Conservation (phyloP, 495 filamentous ascomycete genomes). For the Ramalina peruviana region DNA sequence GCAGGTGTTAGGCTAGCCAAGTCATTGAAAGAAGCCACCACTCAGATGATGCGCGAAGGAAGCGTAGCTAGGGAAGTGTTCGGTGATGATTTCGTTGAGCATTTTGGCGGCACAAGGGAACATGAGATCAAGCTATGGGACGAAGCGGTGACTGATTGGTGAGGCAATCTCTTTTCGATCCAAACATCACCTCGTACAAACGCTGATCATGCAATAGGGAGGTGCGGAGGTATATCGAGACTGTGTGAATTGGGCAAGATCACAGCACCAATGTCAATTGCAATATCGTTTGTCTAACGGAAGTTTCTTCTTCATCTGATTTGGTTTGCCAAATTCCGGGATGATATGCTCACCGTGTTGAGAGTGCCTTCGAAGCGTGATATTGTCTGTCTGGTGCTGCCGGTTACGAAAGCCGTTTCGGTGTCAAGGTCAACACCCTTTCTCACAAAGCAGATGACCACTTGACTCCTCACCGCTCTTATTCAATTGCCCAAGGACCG, state of each 20-base stretch:
- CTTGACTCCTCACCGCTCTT: too few species aligned
- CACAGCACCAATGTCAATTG: background rate
- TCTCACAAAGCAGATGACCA: too few species aligned
- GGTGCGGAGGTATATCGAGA: slow-evolving; percentile 60
- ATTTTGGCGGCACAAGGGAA: slow-evolving; percentile 83
- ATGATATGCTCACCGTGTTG: too few species aligned
- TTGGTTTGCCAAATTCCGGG: too few species aligned
- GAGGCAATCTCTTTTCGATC: slow-evolving; percentile 20
- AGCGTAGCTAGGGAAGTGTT: slow-evolving; percentile 86
- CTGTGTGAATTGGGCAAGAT: slow-evolving; percentile 30
- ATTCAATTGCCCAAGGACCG: too few species aligned
- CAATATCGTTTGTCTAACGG: background rate
- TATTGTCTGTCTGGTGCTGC: too few species aligned
- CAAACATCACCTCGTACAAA: background rate
- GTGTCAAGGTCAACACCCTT: too few species aligned
- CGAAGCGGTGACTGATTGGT: slow-evolving; percentile 92
- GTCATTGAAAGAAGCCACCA: slow-evolving; percentile 66
- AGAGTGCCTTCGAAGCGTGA: too few species aligned
- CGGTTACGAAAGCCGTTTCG: too few species aligned
- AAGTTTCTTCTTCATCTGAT: too few species aligned
- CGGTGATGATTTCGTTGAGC: slow-evolving; percentile 89
- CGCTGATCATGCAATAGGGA: slow-evolving; percentile 32
- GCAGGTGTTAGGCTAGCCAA: slow-evolving; percentile 55
- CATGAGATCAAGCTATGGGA: slow-evolving; percentile 89
- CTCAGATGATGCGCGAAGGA: slow-evolving; percentile 52